phyloP scores from a whole-genome alignment of 306 rosid genomes.

The Prunus dulcis region DNA sequence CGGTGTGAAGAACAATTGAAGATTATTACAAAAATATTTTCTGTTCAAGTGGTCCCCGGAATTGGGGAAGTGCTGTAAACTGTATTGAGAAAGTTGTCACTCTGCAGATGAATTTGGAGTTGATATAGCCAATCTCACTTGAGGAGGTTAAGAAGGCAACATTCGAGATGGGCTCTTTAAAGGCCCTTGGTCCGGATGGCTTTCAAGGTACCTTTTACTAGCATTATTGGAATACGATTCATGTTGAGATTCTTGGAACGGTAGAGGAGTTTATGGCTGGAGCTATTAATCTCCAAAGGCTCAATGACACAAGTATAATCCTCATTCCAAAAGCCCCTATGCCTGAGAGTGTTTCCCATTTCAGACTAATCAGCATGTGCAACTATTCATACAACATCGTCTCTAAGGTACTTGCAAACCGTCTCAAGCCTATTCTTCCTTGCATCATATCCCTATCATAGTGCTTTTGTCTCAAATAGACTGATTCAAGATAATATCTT shows the following conservation, averaged over 20 bases:
- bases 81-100: background rate
- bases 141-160: background rate
- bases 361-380: background rate
- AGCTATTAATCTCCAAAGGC: no score
- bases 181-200: background rate
- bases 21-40: background rate
- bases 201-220: background rate
- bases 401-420: background rate
- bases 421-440: background rate
- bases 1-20: background rate
- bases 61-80: background rate
- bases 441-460: background rate
- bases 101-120: background rate
- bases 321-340: background rate
- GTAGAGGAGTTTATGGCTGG: no score
- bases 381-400: no score
- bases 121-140: background rate
- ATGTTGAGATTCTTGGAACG: no score
- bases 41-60: no score
- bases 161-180: background rate
- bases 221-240: background rate
- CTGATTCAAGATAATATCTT: background rate
- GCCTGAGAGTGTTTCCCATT: no score
- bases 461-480: background rate
- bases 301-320: background rate